phyloP scores from a whole-genome alignment of 495 filamentous ascomycete species.

The Xylaria sp. region DNA sequence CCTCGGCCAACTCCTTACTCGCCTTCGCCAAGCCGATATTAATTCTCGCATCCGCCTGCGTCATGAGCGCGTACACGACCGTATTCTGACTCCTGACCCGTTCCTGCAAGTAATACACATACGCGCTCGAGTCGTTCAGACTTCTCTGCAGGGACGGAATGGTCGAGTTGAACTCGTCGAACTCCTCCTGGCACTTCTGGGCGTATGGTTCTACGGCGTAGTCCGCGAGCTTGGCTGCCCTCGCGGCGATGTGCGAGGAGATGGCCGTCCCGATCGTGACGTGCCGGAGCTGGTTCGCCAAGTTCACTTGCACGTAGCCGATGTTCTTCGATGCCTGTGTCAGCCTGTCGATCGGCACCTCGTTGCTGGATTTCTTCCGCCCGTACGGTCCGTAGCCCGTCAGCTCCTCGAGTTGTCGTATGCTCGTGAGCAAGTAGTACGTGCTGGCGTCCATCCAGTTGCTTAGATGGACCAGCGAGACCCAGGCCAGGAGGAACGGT shows the following conservation, averaged over 20 bases:
- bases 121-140: conserved; percentile 35
- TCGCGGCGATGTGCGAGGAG: neutral
- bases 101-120: conserved; percentile 35
- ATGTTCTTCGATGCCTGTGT: conserved; percentile 11
- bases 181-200: conserved; percentile 19
- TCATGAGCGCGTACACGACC: conserved; percentile 40
- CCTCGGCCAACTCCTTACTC: conserved; percentile 39
- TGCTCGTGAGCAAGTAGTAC: conserved; percentile 33
- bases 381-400: conserved; percentile 19
- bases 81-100: conserved; percentile 35
- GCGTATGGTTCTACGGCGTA: neutral
- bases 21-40: conserved; percentile 19
- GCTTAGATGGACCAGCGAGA: conserved; percentile 20
- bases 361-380: neutral
- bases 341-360: conserved; percentile 12
- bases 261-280: conserved; percentile 17
- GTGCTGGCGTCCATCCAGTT: conserved; percentile 29
- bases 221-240: conserved; percentile 2
- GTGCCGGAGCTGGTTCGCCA: conserved; percentile 20
- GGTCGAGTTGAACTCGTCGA: conserved; percentile 25
- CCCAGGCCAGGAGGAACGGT: conserved; percentile 34
- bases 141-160: conserved; percentile 33
- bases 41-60: conserved; percentile 33
- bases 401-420: conserved; percentile 30
- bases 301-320: conserved; percentile 10